Evolutionary conservation across 179 eudicot genomes (phyloP).

Genomic region (Spergularia azorica): DNA sequence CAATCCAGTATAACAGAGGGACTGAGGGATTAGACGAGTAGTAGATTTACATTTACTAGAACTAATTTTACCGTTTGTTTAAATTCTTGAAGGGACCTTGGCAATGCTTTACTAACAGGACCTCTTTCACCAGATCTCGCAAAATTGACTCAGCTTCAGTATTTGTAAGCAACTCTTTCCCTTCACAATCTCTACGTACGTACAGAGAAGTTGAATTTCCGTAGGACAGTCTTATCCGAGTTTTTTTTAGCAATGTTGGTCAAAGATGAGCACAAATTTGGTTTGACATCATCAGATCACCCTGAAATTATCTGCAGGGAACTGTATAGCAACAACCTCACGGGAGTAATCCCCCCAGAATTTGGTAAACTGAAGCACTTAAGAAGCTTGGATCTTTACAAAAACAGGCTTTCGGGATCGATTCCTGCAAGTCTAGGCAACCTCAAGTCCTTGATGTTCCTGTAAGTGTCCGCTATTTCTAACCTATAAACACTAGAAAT

Average conservation of each 20-base stretch:
- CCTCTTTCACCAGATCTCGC: slow-evolving; percentile 36
- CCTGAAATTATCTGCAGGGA: slow-evolving; percentile 22
- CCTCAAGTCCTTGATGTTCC: slow-evolving; percentile 19
- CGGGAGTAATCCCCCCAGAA: slow-evolving; percentile 23
- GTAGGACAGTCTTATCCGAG: too few relatives aligned
- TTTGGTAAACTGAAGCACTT: slow-evolving; percentile 16
- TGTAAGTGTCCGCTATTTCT: slow-evolving; percentile 24
- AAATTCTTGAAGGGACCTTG: slow-evolving; percentile 36
- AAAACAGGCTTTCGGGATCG: slow-evolving; percentile 17
- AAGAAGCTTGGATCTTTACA: slow-evolving; percentile 14
- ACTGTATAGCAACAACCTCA: slow-evolving; percentile 24
- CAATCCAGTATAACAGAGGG: too few relatives aligned
- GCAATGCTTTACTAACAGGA: slow-evolving; percentile 34
- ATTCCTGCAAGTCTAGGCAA: slow-evolving; percentile 27
- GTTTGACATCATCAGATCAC: too few relatives aligned
- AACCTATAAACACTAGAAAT: too few relatives aligned
- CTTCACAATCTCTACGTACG: too few relatives aligned
- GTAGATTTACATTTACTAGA: too few relatives aligned
- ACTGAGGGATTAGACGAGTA: too few relatives aligned
- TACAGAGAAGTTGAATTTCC: too few relatives aligned
- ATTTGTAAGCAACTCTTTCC: slow-evolving; percentile 27
- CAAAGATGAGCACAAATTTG: too few relatives aligned
- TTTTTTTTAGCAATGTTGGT: too few relatives aligned
- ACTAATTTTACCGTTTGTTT: too few relatives aligned
- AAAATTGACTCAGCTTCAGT: slow-evolving; percentile 33